Evolutionary conservation across 2,329 filamentous ascomycete genomes (phyloP).

Genomic region (Trichoderma sp.): DNA sequence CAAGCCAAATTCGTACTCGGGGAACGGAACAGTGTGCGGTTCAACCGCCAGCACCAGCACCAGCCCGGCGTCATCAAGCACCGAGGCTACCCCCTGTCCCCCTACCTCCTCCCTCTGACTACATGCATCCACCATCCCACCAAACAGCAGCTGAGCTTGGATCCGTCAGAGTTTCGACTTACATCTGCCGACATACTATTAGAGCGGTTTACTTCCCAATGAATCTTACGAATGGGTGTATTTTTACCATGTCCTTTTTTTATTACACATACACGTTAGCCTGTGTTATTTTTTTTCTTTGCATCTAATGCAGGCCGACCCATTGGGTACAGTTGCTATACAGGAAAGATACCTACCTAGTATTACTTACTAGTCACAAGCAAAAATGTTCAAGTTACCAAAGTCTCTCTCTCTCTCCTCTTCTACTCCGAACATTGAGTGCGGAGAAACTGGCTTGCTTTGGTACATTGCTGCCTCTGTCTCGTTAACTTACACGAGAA

Average conservation of each 20-base stretch:
- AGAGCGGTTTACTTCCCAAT: neutral
- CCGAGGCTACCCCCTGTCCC: neutral
- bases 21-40: neutral
- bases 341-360: neutral
- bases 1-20: constrained; percentile 1
- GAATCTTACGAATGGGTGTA: neutral
- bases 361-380: neutral
- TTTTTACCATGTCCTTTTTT: neutral
- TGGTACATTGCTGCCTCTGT: neutral
- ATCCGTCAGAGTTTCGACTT: constrained; percentile 10
- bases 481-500: neutral
- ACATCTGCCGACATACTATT: constrained; percentile 15
- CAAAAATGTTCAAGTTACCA: neutral
- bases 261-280: neutral
- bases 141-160: neutral
- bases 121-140: constrained; percentile 1
- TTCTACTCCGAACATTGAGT: neutral
- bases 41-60: neutral
- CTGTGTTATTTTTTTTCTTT: neutral
- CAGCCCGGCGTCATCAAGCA: neutral
- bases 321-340: neutral
- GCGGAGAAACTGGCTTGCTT: neutral
- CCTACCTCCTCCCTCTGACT: neutral
- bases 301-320: neutral
- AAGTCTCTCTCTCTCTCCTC: neutral